Evolutionary conservation across 1,284 basidiomycete species (phyloP), one percentile per base, ranked within the genome.

Genomic region (Pyrrhoderma lamaoense): DNA sequence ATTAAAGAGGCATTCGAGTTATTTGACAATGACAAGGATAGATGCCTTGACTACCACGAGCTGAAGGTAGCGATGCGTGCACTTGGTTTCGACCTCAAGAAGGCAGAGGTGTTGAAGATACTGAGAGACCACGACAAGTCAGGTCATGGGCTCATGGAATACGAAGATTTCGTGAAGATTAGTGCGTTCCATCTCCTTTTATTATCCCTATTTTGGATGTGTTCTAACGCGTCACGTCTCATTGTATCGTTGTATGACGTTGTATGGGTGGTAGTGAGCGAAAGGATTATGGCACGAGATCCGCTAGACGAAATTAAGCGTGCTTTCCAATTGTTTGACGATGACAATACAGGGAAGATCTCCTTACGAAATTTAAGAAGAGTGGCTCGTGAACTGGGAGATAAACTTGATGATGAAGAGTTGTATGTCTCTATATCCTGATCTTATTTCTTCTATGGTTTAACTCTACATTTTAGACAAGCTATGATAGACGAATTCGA

Each of bases 401-500:
- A 99, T 70, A 79, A 87, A 47, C 70, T 99, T 56, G 93, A 95
- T 61, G 96, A 98, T 58, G 95, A 99, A 58, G 96, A 99, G 64
- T 72, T 99, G 93, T 97, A 67, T 68, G 93, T 80, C 7, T 49
- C 47, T 44, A 9, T 39, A 42, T 27, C 37, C 39, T 16, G 39
- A 23, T 49, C 19, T 42, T 46, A 11, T 42, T 37, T 44, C 22
- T 21, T 27, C 27, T 21, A 50, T 34, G 23, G 27, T 16, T 16
- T 56, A 23, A 52, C 54, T 60, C 53, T 47, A 52, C 62, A 59
- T 54, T 46, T 52, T 62, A 98, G 94, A 59, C 92, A 97, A 82
- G 96, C 95, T 18, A 99, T 99, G 95, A 99, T 99, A 63, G 96
- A 99, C 63, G 96, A 99, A 71, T 99, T 99, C 64, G 95, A 99